Evolutionary conservation across 768 basidiomycete species (phyloP), one percentile per base, ranked within the genome.

Genomic region (Daedalea quercina): DNA sequence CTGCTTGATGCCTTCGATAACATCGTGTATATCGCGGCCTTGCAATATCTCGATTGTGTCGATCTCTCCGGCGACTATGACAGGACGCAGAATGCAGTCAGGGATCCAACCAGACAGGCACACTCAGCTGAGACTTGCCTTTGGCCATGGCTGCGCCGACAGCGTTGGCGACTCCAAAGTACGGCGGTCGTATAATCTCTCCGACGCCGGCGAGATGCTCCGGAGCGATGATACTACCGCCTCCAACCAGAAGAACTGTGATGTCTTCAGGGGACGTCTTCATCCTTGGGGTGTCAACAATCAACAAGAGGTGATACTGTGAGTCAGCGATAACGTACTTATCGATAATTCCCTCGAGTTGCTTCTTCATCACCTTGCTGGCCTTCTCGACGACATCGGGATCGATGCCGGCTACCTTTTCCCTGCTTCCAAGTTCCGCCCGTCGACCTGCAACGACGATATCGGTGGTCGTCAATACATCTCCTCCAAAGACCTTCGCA

Each of bases 161-260:
- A 9, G 82, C 82, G 50, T 84, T 82, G 9, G 84, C 82, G 31
- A 82, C 79, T 43, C 76, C 75, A 55, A 72, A 74, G 63, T 71
- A 74, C 0, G 76, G 76, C 28, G 76, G 77, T 12, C 73, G 69
- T 51, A 78, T 69, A n/a, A 82, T 72, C 48, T 70, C 71, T 47
- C 71, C 73, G 3, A 84, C 76, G 9, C 84, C 84, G 28, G 63
- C 66, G 0, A 86, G 70, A 11, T 65, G 47, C 8, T 72, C 65
- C 0, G 84, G 82, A 9, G 77, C 72, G 33, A 86, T 70, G 58
- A 84, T 78, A 0, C 79, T 77, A 4, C 84, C 84, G 13, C 84
- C 84, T 22, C 84, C 84, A 37, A 85, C 84, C 1, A 85, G 73
- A 25, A 83, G 72, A 12, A 84, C 71, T 24, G 81, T 76, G 43